Conservation (phyloP, 2,329 filamentous ascomycete genomes). For the Fusarium keratoplasticum region DNA sequence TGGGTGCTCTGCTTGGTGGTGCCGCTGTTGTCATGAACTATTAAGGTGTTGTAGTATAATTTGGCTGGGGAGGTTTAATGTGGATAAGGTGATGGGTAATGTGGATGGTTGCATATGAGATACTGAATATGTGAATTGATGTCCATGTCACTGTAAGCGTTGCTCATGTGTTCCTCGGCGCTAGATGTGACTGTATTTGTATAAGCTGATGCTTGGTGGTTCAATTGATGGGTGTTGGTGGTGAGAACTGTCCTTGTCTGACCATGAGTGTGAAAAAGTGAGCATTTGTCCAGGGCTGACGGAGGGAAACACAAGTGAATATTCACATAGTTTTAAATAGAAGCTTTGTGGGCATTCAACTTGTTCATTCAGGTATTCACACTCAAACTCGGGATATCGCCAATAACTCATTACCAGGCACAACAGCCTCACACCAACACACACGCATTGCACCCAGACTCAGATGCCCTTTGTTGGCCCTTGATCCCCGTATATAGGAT, state of each 20-base stretch:
- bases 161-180: no score
- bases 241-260: background rate
- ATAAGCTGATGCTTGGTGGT: no score
- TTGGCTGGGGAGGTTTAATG: background rate
- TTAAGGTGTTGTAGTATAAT: background rate
- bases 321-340: background rate
- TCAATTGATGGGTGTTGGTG: background rate
- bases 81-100: background rate
- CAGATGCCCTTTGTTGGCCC: conserved; percentile 12
- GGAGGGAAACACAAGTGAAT: rapidly evolving
- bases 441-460: background rate
- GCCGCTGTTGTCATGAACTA: conserved; percentile 38
- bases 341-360: background rate
- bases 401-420: background rate
- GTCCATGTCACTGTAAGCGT: background rate
- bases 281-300: no score
- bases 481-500: conserved; percentile 33
- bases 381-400: background rate
- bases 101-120: background rate
- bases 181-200: no score
- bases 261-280: background rate
- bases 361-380: background rate
- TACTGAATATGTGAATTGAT: background rate
- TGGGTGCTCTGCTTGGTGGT: conserved; percentile 41
- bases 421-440: background rate